A percentile compares a stretch with the other conserved stretches of the same genome.
Conservation (phyloP, 2,329 filamentous ascomycete genomes). For the Plectosphaerella cucumerina region DNA sequence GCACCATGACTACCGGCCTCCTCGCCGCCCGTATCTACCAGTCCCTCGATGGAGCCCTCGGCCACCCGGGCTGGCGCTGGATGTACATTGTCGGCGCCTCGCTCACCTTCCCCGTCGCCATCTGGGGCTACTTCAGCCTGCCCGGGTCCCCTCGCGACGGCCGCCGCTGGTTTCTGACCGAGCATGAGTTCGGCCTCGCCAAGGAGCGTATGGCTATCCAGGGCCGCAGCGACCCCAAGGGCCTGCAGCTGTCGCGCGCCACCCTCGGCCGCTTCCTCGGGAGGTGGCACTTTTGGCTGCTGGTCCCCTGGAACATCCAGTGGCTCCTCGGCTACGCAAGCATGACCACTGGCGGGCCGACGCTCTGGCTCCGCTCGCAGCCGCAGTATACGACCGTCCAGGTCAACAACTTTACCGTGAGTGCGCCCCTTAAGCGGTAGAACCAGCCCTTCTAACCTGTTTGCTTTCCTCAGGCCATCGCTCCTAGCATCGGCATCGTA, state of each 20-base stretch:
- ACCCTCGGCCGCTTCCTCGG: slow-evolving; percentile 3
- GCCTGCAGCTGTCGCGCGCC: background rate
- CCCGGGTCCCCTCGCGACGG: slow-evolving; percentile 2
- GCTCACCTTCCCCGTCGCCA: slow-evolving; percentile 2
- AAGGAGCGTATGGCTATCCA: slow-evolving; percentile 1
- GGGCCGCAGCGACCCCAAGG: slow-evolving; percentile 2
- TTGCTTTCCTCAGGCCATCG: no score
- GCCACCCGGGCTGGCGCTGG: slow-evolving; percentile 2
- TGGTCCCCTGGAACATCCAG: slow-evolving; percentile 11
- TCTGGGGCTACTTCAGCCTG: slow-evolving; percentile 1
- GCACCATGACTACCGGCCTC: background rate
- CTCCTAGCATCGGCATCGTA: slow-evolving; percentile 8
- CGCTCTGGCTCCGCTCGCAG: slow-evolving; percentile 10
- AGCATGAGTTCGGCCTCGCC: slow-evolving; percentile 1
- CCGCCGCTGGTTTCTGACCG: slow-evolving; percentile 1
- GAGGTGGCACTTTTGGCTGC: slow-evolving; percentile 10
- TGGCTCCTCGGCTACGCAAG: slow-evolving; percentile 8
- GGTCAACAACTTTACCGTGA: slow-evolving; percentile 13
- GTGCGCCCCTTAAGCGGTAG: no score
- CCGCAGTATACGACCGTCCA: slow-evolving; percentile 4
- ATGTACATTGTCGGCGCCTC: slow-evolving; percentile 2
- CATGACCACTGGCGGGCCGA: slow-evolving; percentile 6
- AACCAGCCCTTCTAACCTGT: no score
- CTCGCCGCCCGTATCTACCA: background rate
- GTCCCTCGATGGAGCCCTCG: background rate